These are phyloP conservation scores for Pichiaceae sp. DNA, from an alignment of 1,139 yeast species.

Conservation along the genomic window DNA sequence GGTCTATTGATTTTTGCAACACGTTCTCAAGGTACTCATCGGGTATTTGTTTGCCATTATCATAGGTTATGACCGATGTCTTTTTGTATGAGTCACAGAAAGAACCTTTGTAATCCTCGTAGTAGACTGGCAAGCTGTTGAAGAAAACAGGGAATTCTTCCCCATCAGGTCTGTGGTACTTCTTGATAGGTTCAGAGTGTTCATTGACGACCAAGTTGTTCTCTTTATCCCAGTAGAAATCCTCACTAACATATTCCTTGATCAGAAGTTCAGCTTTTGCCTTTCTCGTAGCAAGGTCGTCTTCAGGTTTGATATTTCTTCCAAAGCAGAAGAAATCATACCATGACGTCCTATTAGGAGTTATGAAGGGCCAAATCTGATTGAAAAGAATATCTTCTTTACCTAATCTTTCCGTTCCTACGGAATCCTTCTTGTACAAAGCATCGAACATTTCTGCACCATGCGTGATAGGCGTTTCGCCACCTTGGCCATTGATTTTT, in stretches of 20 bases:
- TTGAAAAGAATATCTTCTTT: conserved; percentile 17
- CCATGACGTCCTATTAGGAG: conserved; percentile 20
- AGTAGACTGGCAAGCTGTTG: conserved; percentile 22
- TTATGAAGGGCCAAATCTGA: conserved; percentile 11
- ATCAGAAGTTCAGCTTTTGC: conserved; percentile 20
- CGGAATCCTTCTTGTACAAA: conserved; percentile 18
- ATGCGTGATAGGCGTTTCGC: conserved; percentile 26
- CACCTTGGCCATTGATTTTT: conserved; percentile 20
- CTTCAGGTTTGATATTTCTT: conserved; percentile 13
- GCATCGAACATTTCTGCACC: conserved; percentile 24
- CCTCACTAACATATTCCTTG: conserved; percentile 17
- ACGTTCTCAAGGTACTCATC: conserved; percentile 16
- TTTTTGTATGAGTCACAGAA: conserved; percentile 6
- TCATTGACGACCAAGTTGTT: conserved; percentile 22
- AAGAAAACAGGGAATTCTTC: conserved; percentile 14
- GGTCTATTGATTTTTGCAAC: conserved; percentile 15
- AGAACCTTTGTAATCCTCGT: conserved; percentile 5
- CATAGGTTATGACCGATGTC: conserved; percentile 15
- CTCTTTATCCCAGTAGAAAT: conserved; percentile 20
- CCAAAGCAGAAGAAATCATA: conserved; percentile 25
- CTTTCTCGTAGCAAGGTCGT: conserved; percentile 20
- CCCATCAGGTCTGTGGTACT: conserved; percentile 6
- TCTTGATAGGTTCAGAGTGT: conserved; percentile 22
- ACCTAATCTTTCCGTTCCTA: conserved; percentile 18
- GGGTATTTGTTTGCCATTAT: conserved; percentile 17